These are phyloP conservation scores for Russula vinacea DNA, from an alignment of 768 basidiomycete genomes.

Conservation along the genomic window DNA sequence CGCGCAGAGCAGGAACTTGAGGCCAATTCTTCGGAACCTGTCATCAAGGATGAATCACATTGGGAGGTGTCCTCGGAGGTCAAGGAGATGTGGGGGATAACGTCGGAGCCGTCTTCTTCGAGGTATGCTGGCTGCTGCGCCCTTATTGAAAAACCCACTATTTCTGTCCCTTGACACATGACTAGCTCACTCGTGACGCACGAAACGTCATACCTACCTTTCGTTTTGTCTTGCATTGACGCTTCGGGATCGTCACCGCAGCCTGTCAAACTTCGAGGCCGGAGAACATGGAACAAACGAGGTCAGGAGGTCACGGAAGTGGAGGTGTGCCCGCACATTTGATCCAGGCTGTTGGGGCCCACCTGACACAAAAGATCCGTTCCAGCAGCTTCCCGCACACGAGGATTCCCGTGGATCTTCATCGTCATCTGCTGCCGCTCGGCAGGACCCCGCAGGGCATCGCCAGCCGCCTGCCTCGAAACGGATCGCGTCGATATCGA, in stretches of 20 bases:
- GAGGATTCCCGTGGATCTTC: constrained; percentile 22
- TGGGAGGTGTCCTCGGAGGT: constrained; percentile 27
- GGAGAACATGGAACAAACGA: constrained; percentile 30
- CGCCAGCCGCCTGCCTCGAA: constrained; percentile 14
- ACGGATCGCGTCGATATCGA: constrained; percentile 26
- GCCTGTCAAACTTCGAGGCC: constrained; percentile 23
- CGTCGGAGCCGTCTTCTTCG: constrained; percentile 5
- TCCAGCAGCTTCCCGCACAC: constrained; percentile 13
- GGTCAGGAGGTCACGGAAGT: constrained; percentile 27
- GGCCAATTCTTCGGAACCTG: neutral
- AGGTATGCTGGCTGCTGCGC: constrained; percentile 15
- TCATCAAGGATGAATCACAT: constrained; percentile 20
- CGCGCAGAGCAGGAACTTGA: constrained; percentile 1
- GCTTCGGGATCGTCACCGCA: constrained; percentile 24
- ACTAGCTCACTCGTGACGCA: constrained; percentile 23
- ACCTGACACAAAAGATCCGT: constrained; percentile 23
- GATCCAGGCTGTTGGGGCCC: neutral
- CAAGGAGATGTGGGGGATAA: constrained; percentile 24
- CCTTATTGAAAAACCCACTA: neutral
- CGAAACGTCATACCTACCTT: constrained; percentile 29
- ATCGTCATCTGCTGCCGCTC: constrained; percentile 14
- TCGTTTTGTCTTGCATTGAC: constrained; percentile 22
- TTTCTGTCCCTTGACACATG: neutral
- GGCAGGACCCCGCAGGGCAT: constrained; percentile 7
- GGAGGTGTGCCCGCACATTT: constrained; percentile 13